Evolutionary conservation across 202 grass and related monocot species (phyloP).

Genomic region (Panicum hallii): DNA sequence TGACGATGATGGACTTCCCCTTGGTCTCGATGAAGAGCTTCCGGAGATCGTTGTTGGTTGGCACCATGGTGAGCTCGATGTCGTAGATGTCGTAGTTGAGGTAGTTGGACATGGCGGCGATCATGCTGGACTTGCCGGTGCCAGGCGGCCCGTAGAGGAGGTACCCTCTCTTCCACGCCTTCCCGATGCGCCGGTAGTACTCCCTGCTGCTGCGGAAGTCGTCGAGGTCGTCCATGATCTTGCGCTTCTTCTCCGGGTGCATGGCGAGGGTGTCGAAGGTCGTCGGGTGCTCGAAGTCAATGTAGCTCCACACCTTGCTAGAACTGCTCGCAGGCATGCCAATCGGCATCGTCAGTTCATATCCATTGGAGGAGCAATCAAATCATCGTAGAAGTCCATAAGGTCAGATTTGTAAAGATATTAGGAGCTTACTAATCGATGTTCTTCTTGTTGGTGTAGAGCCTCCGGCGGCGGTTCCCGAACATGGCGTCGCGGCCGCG

Average conservation of each 20-base stretch:
- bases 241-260: not conserved
- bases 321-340: too few relatives aligned
- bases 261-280: slow-evolving; percentile 55
- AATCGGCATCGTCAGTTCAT: too few relatives aligned
- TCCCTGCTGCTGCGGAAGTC: not conserved
- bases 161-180: slow-evolving; percentile 73
- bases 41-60: slow-evolving; percentile 40
- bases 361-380: too few relatives aligned
- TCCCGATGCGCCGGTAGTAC: slow-evolving; percentile 54
- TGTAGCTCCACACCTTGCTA: slow-evolving; percentile 28
- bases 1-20: slow-evolving; percentile 2
- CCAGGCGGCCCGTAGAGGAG: slow-evolving; percentile 65
- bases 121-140: slow-evolving; percentile 67
- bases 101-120: slow-evolving; percentile 68
- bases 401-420: too few relatives aligned
- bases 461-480: slow-evolving; percentile 45
- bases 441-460: slow-evolving; percentile 51
- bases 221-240: slow-evolving; percentile 33
- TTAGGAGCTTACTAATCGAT: too few relatives aligned
- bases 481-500: slow-evolving; percentile 29
- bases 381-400: too few relatives aligned
- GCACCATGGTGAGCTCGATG: slow-evolving; percentile 51
- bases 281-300: slow-evolving; percentile 54
- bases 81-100: slow-evolving; percentile 66
- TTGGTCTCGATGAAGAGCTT: not conserved